Evolutionary conservation across 352 stramenopile genomes (phyloP), one percentile per base, ranked within the genome.

Genomic region (Phytopythium mirpurense): DNA sequence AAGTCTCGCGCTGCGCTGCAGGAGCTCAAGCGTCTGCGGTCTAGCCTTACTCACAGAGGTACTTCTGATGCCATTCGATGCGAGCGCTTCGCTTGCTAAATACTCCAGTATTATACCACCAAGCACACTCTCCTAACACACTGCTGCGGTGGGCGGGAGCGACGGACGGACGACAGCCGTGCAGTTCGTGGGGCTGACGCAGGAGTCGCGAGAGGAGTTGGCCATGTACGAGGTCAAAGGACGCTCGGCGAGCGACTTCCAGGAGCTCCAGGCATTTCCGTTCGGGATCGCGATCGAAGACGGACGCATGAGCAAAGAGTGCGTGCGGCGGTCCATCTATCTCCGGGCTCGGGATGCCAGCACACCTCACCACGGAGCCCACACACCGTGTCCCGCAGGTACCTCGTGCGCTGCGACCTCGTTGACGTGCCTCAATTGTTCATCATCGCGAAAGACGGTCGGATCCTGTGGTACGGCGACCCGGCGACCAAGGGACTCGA

Each of bases 201-300:
- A 91, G 46, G 78, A 91, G 42, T 72, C 72, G 21, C 78, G 68
- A 5, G 73, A 84, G 49, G 78, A 90, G 42, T 52, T 90, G 36
- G 60, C 56, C 14, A 71, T 72, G 65, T 90, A 92, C 54, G 68
- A 76, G 23, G 57, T 72, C 15, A 85, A 88, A 60, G 78, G 74
- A 0, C 62, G 67, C 2, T 56, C 61, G 14, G 71, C 77, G n/a
- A 88, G 57, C 53, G 60, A 83, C 56, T 90, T 86, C 48, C 68
- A 68, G 36, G 54, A 70, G 31, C 52, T 91, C 27, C 60, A 68
- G 38, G 50, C 67, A 19, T 85, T 91, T 35, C 24, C 55, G 2
- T 89, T 89, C 49, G 67, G 52, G 8, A 73, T 91, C 40, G 80
- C 63, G 14, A 86, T 87, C n/a, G 80, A 91, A 57, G 71, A 78